phyloP scores from a whole-genome alignment of 139 green algal genomes.

The Chlamydomonas asymmetrica region DNA sequence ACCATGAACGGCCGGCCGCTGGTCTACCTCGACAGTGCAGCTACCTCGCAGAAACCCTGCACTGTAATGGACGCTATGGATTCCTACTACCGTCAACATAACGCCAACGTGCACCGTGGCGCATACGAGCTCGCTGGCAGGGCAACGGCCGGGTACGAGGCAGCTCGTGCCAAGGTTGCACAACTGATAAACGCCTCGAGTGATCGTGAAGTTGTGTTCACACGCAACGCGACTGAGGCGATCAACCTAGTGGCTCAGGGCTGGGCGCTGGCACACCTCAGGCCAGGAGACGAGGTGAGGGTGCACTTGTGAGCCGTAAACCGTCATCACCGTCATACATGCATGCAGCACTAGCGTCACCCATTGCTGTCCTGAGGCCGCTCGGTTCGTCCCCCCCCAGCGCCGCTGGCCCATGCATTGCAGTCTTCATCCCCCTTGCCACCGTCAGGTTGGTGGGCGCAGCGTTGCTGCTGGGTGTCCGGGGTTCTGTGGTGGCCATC shows the following conservation, averaged over 20 bases:
- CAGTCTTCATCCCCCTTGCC: no score
- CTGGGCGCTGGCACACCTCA: conserved; percentile 87
- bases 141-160: conserved; percentile 92
- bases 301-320: no score
- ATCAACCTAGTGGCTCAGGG: conserved; percentile 97
- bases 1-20: conserved; percentile 82
- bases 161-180: conserved; percentile 86
- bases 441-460: no score
- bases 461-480: no score
- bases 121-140: conserved; percentile 79
- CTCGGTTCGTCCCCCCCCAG: no score
- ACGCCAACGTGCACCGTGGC: conserved; percentile 97
- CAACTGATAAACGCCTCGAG: conserved; percentile 82
- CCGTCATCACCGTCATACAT: no score
- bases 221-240: conserved; percentile 93
- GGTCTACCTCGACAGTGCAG: conserved; percentile 97
- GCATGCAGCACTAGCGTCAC: no score
- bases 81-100: conserved; percentile 85
- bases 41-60: conserved; percentile 93
- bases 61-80: conserved; percentile 72
- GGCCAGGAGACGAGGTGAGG: conserved; percentile 91
- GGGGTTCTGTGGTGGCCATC: no score
- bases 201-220: conserved; percentile 92
- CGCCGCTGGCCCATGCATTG: no score
- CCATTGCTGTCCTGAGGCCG: no score